Evolutionary conservation across 2,329 filamentous ascomycete genomes (phyloP).

Genomic region (Annulohypoxylon truncatum): DNA sequence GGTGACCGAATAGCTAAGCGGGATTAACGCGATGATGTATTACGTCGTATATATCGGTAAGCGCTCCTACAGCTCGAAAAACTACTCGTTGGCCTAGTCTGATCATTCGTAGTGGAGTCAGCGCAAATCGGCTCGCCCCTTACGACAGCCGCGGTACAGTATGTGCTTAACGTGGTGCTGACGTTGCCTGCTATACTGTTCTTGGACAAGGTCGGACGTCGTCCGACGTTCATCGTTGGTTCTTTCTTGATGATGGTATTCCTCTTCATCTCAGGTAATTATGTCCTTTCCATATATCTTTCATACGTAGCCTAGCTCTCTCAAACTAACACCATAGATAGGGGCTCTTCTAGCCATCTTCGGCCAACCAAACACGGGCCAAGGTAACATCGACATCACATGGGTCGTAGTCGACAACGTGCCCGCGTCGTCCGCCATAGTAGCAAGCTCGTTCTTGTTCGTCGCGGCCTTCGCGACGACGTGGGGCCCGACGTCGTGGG

Average conservation of each 20-base stretch:
- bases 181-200: slow-evolving; percentile 70
- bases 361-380: slow-evolving; percentile 61
- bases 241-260: slow-evolving; percentile 69
- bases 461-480: slow-evolving; percentile 72
- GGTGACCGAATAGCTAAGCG: slow-evolving; percentile 45
- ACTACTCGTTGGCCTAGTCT: not conserved
- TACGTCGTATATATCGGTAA: slow-evolving; percentile 68
- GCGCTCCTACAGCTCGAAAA: not conserved
- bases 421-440: slow-evolving; percentile 70
- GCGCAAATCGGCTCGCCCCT: slow-evolving; percentile 67
- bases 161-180: slow-evolving; percentile 71
- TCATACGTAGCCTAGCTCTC: not conserved
- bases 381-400: slow-evolving; percentile 60
- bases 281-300: not conserved
- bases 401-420: slow-evolving; percentile 67
- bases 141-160: slow-evolving; percentile 71
- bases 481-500: slow-evolving; percentile 56
- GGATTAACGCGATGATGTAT: slow-evolving; percentile 71
- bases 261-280: slow-evolving; percentile 68
- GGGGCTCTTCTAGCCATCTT: slow-evolving; percentile 69
- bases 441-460: slow-evolving; percentile 78
- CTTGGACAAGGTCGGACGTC: slow-evolving; percentile 69
- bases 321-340: slow-evolving; percentile 31
- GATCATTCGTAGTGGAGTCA: slow-evolving; percentile 55
- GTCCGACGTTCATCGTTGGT: slow-evolving; percentile 66